Evolutionary conservation across 75 land plant genomes (phyloP).

Genomic region (Ceratopteris richardii): DNA sequence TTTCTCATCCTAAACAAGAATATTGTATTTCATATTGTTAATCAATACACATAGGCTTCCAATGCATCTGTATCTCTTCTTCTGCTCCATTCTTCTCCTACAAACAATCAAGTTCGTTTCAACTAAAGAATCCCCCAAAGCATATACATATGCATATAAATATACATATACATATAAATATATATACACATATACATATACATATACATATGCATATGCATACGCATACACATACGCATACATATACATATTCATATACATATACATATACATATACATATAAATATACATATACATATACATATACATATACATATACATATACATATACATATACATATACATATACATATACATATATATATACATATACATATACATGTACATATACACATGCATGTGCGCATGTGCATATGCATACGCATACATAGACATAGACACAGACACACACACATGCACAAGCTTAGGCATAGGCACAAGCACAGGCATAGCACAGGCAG

Average conservation of each 20-base stretch:
- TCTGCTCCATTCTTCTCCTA: no score
- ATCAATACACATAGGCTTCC: no score
- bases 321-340: slow-evolving; percentile 6
- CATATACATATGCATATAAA: neutral
- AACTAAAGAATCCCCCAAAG: no score
- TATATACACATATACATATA: neutral
- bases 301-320: neutral
- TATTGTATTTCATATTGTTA: no score
- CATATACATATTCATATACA: neutral
- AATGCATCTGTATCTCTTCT: no score
- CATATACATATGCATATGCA: neutral
- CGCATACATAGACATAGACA: no score
- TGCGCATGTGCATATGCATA: neutral
- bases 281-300: neutral
- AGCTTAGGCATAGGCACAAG: no score
- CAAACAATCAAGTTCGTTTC: no score
- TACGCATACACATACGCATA: neutral
- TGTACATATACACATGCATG: neutral
- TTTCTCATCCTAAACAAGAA: no score
- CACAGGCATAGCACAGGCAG: no score
- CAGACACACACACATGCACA: no score
- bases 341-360: no score
- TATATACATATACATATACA: neutral
- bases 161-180: neutral
- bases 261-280: neutral